A percentile compares a stretch with the other conserved stretches of the same genome.
These are phyloP conservation scores for Daedaleopsis nitida DNA, from an alignment of 768 basidiomycete species.

Conservation along the genomic window DNA sequence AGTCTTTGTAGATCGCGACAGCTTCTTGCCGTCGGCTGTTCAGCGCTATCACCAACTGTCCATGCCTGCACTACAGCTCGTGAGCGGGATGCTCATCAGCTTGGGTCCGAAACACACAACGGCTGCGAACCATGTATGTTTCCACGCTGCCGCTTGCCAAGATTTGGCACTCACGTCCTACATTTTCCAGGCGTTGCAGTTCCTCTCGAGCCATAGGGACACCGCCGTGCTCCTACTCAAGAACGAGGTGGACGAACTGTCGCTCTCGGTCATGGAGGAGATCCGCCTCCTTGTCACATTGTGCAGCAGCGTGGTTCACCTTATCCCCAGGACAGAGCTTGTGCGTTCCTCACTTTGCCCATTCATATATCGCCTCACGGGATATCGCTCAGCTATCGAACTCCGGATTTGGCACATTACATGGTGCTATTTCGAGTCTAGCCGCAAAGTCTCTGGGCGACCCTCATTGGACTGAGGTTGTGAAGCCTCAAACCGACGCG, in stretches of 20 bases:
- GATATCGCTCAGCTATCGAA: slow-evolving; percentile 53
- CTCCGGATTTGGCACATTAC: slow-evolving; percentile 84
- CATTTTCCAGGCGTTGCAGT: slow-evolving; percentile 64
- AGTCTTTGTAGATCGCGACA: slow-evolving; percentile 62
- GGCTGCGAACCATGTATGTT: slow-evolving; percentile 67
- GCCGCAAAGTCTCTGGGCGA: slow-evolving; percentile 70
- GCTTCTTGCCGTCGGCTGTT: slow-evolving; percentile 86
- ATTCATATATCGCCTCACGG: neutral
- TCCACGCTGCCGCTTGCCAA: neutral
- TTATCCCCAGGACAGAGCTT: slow-evolving; percentile 76
- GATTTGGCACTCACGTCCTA: neutral
- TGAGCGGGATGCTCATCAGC: slow-evolving; percentile 76
- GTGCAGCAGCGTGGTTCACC: slow-evolving; percentile 65
- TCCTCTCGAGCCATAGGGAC: slow-evolving; percentile 80
- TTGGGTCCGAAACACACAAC: slow-evolving; percentile 68
- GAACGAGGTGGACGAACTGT: slow-evolving; percentile 64
- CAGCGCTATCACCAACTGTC: slow-evolving; percentile 91
- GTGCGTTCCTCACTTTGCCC: slow-evolving; percentile 46
- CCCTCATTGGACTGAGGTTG: slow-evolving; percentile 55
- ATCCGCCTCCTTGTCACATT: slow-evolving; percentile 77
- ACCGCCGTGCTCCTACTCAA: slow-evolving; percentile 83
- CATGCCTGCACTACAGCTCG: slow-evolving; percentile 83
- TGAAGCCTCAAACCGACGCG: slow-evolving; percentile 65
- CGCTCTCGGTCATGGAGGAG: slow-evolving; percentile 73
- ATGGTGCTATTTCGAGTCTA: slow-evolving; percentile 74